Percentiles rank a stretch among this genome's conserved stretches.
These are phyloP conservation scores for Xylariaceae sp. DNA, from an alignment of 2,329 filamentous ascomycete genomes.

Conservation along the genomic window DNA sequence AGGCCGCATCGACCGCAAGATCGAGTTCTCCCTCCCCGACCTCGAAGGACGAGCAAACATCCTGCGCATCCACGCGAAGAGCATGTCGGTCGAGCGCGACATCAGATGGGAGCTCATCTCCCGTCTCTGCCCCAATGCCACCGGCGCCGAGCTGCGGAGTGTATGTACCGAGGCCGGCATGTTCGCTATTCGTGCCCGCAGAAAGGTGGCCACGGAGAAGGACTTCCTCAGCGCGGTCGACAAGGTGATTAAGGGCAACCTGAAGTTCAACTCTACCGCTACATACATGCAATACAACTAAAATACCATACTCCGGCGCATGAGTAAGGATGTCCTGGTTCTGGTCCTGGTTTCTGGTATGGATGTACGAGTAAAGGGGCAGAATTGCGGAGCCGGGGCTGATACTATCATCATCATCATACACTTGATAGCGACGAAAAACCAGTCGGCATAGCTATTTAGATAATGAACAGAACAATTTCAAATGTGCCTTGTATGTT, in stretches of 20 bases:
- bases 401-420: neutral
- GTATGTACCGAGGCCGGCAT: slow-evolving; percentile 98
- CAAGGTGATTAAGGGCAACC: slow-evolving; percentile 98
- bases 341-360: neutral
- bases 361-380: slow-evolving; percentile 18
- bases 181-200: slow-evolving; percentile 90
- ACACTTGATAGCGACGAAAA: slow-evolving; percentile 16
- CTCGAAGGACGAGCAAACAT: slow-evolving; percentile 97
- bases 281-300: slow-evolving; percentile 99
- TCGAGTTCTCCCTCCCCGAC: slow-evolving; percentile 95
- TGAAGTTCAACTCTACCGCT: slow-evolving; percentile 99
- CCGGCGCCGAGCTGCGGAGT: slow-evolving; percentile 89
- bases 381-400: slow-evolving; percentile 7
- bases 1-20: slow-evolving; percentile 96
- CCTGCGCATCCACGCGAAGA: slow-evolving; percentile 96
- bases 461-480: neutral
- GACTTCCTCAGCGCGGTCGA: slow-evolving; percentile 97
- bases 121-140: slow-evolving; percentile 92
- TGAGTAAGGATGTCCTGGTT: neutral
- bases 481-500: too few species aligned
- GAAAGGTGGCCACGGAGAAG: slow-evolving; percentile 98
- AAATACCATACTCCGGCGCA: slow-evolving; percentile 33
- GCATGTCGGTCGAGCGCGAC: slow-evolving; percentile 97
- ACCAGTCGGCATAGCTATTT: neutral
- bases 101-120: slow-evolving; percentile 99